Percentiles rank a stretch among this genome's conserved stretches.
Evolutionary conservation across 2,329 filamentous ascomycete genomes (phyloP).

Genomic region (Aspergillus phoenicis): DNA sequence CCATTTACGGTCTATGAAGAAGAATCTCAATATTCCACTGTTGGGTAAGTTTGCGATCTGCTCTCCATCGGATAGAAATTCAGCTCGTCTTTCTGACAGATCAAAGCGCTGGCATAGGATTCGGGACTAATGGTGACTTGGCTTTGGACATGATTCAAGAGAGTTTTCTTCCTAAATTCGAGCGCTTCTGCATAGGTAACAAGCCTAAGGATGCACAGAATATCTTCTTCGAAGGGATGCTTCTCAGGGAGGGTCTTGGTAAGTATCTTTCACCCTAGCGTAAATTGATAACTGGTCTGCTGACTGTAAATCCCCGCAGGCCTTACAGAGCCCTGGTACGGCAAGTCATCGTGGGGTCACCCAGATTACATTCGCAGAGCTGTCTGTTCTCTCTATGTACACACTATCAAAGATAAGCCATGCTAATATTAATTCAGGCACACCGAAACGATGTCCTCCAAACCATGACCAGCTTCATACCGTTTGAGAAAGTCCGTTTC

Average conservation of each 20-base stretch:
- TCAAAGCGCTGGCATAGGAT: too few species aligned
- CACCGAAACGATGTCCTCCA: conserved; percentile 16
- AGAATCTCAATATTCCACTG: conserved; percentile 18
- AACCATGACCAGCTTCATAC: conserved; percentile 17
- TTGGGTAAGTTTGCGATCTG: conserved; percentile 11
- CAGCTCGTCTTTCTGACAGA: too few species aligned
- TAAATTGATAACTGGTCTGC: background rate
- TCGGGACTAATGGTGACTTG: too few species aligned
- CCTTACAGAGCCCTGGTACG: conserved; percentile 14
- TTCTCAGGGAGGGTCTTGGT: background rate
- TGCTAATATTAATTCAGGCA: conserved; percentile 1
- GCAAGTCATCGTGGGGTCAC: conserved; percentile 18
- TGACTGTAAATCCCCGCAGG: background rate
- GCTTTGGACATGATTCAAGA: too few species aligned
- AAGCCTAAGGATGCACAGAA: too few species aligned
- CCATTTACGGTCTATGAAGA: conserved; percentile 20
- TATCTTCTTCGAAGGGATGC: too few species aligned
- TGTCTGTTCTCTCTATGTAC: background rate
- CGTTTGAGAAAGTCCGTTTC: conserved; percentile 19
- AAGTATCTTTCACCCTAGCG: background rate
- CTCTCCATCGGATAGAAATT: too few species aligned
- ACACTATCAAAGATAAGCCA: background rate
- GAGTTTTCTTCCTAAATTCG: too few species aligned
- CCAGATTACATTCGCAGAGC: conserved; percentile 18
- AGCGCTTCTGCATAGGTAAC: too few species aligned